Conservation (phyloP, 2,329 filamentous ascomycete species). For the Huntiella moniliformis region DNA sequence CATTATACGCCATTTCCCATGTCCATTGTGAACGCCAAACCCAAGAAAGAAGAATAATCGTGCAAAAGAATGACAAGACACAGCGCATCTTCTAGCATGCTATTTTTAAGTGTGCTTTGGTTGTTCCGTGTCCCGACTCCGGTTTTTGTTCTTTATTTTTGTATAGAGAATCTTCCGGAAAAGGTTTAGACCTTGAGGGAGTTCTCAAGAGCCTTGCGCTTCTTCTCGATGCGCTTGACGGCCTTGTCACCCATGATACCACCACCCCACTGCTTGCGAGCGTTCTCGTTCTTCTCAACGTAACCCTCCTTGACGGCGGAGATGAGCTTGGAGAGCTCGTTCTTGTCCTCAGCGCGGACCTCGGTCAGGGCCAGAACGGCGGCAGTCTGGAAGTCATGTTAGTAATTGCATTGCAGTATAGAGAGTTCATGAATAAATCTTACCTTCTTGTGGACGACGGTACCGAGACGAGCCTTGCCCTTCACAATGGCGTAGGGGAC, state of each 20-base stretch:
- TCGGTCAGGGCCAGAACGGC: conserved; percentile 91
- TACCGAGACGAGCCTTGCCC: conserved; percentile 98
- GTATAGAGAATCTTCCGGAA: conserved; percentile 11
- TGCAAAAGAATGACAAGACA: conserved; percentile 10
- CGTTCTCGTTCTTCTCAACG: conserved; percentile 83
- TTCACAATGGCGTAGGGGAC: conserved; percentile 98
- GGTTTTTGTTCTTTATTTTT: conserved; percentile 11
- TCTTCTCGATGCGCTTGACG: conserved; percentile 58
- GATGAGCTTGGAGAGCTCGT: conserved; percentile 90
- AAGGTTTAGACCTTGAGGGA: conserved; percentile 85
- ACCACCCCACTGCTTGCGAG: conserved; percentile 91
- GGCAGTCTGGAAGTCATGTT: conserved; percentile 49
- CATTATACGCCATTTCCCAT: conserved; percentile 11
- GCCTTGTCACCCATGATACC: conserved; percentile 99
- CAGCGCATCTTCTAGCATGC: conserved; percentile 4
- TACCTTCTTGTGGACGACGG: conserved; percentile 99
- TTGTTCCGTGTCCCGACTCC: conserved; percentile 9
- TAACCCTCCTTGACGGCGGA: conserved; percentile 96
- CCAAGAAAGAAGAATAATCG: conserved; percentile 5
- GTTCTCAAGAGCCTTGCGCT: conserved; percentile 79
- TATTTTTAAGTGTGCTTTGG: conserved; percentile 10
- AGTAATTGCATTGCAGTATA: conserved; percentile 15
- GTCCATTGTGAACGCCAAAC: conserved; percentile 3
- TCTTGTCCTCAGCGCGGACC: conserved; percentile 96
- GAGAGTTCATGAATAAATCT: conserved; percentile 13